A percentile compares a stretch with the other conserved stretches of the same genome.
Conservation (phyloP, 2,329 filamentous ascomycete genomes). For the Pseudocercospora pini-densiflorae region DNA sequence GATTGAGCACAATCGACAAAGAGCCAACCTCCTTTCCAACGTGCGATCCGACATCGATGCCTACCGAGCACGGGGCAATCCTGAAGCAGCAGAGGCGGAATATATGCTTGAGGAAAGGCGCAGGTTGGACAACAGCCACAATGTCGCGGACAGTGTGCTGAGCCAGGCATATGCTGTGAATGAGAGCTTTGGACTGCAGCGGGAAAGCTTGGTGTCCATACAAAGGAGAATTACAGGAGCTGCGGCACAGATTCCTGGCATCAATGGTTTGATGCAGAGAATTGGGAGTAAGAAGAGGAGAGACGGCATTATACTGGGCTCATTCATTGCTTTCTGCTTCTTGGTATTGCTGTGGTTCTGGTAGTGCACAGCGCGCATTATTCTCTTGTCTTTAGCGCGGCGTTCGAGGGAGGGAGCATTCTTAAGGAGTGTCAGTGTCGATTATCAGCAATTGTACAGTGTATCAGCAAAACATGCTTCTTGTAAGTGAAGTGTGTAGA, state of each 20-base stretch:
- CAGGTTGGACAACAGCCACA: conserved; percentile 86
- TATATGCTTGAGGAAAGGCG: conserved; percentile 94
- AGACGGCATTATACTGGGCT: conserved; percentile 90
- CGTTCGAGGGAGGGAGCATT: neutral
- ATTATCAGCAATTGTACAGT: neutral
- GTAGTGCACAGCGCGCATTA: conserved; percentile 42
- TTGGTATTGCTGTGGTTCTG: conserved; percentile 81
- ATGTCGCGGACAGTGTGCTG: conserved; percentile 85
- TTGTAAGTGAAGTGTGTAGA: neutral
- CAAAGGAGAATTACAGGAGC: conserved; percentile 88
- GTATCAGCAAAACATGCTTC: neutral
- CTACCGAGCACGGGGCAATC: conserved; percentile 74
- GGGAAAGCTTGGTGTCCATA: conserved; percentile 85
- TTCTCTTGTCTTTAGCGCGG: neutral
- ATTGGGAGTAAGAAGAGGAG: conserved; percentile 95
- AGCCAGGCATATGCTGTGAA: conserved; percentile 97
- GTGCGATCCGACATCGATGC: conserved; percentile 91
- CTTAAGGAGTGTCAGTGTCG: neutral
- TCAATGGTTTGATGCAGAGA: conserved; percentile 88
- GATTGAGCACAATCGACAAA: conserved; percentile 78
- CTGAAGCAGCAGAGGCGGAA: conserved; percentile 83
- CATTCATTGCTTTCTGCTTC: conserved; percentile 91
- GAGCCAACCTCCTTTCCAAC: conserved; percentile 86
- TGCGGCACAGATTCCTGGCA: conserved; percentile 87
- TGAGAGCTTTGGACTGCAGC: conserved; percentile 84